Base-by-base conservation (phyloP, 164 flowering plant species). In the Litsea cubeba region DNA sequence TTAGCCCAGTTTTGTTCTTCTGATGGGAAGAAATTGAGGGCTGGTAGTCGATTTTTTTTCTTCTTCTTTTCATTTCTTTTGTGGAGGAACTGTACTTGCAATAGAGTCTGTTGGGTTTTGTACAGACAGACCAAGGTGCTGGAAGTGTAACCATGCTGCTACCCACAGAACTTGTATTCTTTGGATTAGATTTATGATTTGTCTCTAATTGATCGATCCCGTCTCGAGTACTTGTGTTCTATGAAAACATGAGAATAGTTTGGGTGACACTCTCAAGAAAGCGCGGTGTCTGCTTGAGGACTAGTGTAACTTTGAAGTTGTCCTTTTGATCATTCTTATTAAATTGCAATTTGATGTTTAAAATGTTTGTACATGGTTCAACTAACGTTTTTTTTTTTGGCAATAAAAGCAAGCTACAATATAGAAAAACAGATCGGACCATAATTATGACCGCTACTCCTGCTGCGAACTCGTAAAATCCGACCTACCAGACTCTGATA, bases 101-200 rank as follows among this genome's bases (percentile, higher is more conserved):
- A 8, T 5, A 40, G 46, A 40, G 46, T 40, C 11, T 54, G 60
- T 14, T 66, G 69, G 69, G 8, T 28, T 66, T 66, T 66, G 69
- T 66, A 66, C 69, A 66, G 28, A 66, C 46, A 30, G 28, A 66
- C 69, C 49, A 65, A 65, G 46, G 32, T 32, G 28, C 28, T 63
- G 22, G 60, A 54, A 14, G 60, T 14, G 17, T 12, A 54, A 14
- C n/a, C n/a, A 54, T 54, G 60, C 20, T 54, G 60, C 20, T 54
- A 20, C 60, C 60, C 60, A 66, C 46, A 66, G 69, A 66, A 66
- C 32, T 30, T 66, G 69, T 66, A 66, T 66, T 66, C 69, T 66
- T 66, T 66, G 49, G 3, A 66, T 32, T 66, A 32, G 46, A 66
- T 17, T 66, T 25, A 25, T 30, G 30, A 23, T 64, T 63, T 63